Conservation (phyloP, 371 early-diverging fungal species). For the Zychaea mexicana region DNA sequence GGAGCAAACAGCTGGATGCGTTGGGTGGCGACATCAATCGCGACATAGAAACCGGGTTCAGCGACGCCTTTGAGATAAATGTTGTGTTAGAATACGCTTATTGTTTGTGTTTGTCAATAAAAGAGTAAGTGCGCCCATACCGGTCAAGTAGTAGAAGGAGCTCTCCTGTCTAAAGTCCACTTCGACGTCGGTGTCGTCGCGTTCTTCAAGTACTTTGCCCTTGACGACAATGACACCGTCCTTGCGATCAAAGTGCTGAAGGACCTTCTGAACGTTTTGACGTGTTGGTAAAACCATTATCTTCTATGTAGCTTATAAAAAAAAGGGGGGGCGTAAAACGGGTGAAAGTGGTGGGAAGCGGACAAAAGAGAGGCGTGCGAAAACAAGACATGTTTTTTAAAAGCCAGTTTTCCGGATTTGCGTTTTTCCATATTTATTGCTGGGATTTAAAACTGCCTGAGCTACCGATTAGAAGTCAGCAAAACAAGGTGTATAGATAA, state of each 20-base stretch:
- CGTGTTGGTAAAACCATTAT: constrained; percentile 55
- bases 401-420: background rate
- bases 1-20: constrained; percentile 71
- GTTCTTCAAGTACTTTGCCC: constrained; percentile 64
- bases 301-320: background rate
- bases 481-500: too few species aligned
- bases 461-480: too few species aligned
- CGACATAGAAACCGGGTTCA: constrained; percentile 76
- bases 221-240: constrained; percentile 71
- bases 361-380: constrained; percentile 8
- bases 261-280: constrained; percentile 67
- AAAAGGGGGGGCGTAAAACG: background rate
- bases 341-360: background rate
- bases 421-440: background rate
- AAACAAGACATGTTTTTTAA: background rate
- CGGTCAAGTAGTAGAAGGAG: constrained; percentile 77
- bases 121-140: constrained; percentile 17
- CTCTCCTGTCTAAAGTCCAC: constrained; percentile 85
- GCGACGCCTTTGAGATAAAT: constrained; percentile 53
- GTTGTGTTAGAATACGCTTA: background rate
- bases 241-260: constrained; percentile 54
- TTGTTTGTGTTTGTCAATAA: background rate
- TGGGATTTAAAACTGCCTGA: background rate
- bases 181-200: constrained; percentile 80
- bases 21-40: constrained; percentile 68